These are phyloP conservation scores for Aurantiochytrium sp. DNA, from an alignment of 108 stramenopile species.

Conservation along the genomic window DNA sequence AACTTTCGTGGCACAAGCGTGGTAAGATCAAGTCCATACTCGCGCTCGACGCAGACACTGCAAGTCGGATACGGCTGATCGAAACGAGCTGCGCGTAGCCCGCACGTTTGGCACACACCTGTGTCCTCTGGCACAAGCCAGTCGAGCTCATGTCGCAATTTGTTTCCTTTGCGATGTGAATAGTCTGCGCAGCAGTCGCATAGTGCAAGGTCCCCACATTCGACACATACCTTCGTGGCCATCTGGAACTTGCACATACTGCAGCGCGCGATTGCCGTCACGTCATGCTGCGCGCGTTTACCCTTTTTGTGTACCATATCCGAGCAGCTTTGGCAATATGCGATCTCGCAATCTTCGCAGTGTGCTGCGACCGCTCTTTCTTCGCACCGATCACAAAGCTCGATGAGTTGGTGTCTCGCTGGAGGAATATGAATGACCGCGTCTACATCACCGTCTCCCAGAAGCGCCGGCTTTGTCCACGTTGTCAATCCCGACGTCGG, in stretches of 20 bases:
- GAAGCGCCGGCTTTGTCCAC: neutral
- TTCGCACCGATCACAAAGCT: neutral
- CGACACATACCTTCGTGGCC: neutral
- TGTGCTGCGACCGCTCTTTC: neutral
- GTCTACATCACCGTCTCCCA: neutral
- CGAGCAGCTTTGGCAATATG: neutral
- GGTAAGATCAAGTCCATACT: neutral
- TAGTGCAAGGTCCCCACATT: neutral
- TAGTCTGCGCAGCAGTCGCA: neutral
- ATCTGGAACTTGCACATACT: neutral
- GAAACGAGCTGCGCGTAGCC: neutral
- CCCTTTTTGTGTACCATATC: neutral
- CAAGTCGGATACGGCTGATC: neutral
- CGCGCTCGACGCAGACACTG: neutral
- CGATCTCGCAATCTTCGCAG: neutral
- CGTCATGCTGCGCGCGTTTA: neutral
- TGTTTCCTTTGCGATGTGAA: neutral
- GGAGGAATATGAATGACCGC: slow-evolving; percentile 3
- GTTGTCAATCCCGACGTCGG: neutral
- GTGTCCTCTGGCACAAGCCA: neutral
- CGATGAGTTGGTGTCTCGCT: neutral
- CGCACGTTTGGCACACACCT: neutral
- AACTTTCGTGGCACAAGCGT: neutral
- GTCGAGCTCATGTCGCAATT: neutral
- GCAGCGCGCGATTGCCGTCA: neutral